Base-by-base conservation (phyloP, 345 rosid species). In the Sonneratia alba region DNA sequence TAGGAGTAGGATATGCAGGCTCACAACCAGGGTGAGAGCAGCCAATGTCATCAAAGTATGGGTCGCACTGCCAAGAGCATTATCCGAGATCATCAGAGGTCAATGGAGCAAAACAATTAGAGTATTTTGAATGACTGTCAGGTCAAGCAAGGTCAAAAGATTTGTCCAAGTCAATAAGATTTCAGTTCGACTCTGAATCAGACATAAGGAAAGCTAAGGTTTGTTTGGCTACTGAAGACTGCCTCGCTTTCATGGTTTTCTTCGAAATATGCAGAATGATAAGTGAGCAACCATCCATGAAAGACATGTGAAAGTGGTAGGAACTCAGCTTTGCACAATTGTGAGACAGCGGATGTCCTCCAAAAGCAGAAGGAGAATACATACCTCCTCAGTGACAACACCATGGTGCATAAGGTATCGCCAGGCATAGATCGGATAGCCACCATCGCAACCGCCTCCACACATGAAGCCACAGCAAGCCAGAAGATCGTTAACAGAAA, bases 1-100 rank as follows among this genome's bases (percentile, higher is more conserved):
- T 85, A 6, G 99, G 99, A 70, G 99, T 95, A 24, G 89, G 87
- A 83, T 70, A 95, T 51, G 69, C 91, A 36, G 97, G 99, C 83
- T 90, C 96, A 70, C 97, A 95, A 47, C 99, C 97, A 40, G 99
- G 99, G 85, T 95, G 99, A 69, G 97, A 86, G 79, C 97, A 95
- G 76, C 99, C 97, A 67, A 70, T 84, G 56, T 74, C 79, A 66
- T 95, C 99, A 71, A 95, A 90, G 85, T 92, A 95, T 40, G 97
- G 97, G 79, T 92, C 89, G 77, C 99, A 95, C 97, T 92, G 85
- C 68, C 63, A 75, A 57, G 75, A 37, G 62, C 56, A 67, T 45
- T 70, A 48, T 36, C 36, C 49, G 43, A 62, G 66, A 16, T 22
- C 21, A 19, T 53, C 22, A 66, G 63, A 69, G 72, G 47, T 70